Conservation (phyloP, 2,329 filamentous ascomycete genomes). For the Fusarium bactridioides region DNA sequence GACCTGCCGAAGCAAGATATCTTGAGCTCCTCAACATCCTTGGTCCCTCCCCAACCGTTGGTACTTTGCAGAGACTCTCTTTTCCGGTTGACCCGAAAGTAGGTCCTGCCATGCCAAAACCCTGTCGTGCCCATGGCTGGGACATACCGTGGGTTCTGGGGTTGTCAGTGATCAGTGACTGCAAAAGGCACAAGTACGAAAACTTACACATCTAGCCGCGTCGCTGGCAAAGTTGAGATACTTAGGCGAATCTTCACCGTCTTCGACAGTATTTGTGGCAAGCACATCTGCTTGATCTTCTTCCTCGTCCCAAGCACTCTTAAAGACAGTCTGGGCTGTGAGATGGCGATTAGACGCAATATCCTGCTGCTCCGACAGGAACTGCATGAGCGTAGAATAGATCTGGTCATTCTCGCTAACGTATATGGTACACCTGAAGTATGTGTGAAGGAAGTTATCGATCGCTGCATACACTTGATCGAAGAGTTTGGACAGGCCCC, state of each 20-base stretch:
- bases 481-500: conserved; percentile 53
- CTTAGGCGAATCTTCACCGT: conserved; percentile 46
- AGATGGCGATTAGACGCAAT: conserved; percentile 61
- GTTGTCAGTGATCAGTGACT: neutral
- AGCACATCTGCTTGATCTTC: conserved; percentile 54
- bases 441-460: conserved; percentile 49
- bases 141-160: conserved; percentile 58
- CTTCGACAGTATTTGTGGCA: conserved; percentile 48
- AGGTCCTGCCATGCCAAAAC: conserved; percentile 63
- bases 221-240: conserved; percentile 69
- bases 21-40: conserved; percentile 60
- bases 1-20: conserved; percentile 64
- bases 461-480: conserved; percentile 48
- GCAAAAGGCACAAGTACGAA: neutral
- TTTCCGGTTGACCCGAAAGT: conserved; percentile 58
- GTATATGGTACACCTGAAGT: conserved; percentile 61
- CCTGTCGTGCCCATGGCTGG: conserved; percentile 61
- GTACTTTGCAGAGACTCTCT: conserved; percentile 52
- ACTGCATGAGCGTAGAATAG: conserved; percentile 66
- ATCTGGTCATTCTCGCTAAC: conserved; percentile 65
- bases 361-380: conserved; percentile 61
- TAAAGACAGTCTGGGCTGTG: conserved; percentile 63
- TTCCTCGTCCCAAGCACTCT: conserved; percentile 64
- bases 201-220: conserved; percentile 57
- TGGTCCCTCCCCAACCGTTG: conserved; percentile 50